Conservation (phyloP, 345 rosid genomes). For the Citrus trifoliata region DNA sequence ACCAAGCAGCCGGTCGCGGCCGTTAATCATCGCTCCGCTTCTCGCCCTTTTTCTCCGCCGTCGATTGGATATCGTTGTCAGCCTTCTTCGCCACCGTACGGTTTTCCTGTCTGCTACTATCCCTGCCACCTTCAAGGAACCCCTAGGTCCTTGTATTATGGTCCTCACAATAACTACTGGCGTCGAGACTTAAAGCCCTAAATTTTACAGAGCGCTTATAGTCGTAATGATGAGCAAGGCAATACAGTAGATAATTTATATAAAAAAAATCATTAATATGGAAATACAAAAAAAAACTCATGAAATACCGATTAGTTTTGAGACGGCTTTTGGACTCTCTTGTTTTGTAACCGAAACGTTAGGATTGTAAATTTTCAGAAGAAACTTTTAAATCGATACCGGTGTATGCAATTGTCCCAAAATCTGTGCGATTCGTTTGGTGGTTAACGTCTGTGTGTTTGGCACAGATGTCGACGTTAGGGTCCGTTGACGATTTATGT, state of each 20-base stretch:
- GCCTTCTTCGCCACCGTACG: conserved; percentile 22
- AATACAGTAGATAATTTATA: neutral
- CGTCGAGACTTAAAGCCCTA: conserved; percentile 11
- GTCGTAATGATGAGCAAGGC: neutral
- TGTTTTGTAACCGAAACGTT: neutral
- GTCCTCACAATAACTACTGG: conserved; percentile 16
- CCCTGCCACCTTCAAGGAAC: conserved; percentile 23
- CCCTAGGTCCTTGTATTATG: conserved; percentile 24
- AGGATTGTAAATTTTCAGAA: conserved; percentile 10
- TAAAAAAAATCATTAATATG: neutral
- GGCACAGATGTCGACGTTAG: neutral
- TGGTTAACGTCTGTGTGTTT: neutral
- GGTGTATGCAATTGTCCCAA: neutral
- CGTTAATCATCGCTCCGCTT: neutral
- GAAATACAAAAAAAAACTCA: neutral
- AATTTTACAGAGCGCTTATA: neutral
- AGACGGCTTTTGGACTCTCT: neutral
- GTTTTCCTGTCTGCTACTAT: conserved; percentile 21
- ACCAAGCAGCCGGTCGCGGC: conserved; percentile 10
- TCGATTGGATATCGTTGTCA: conserved; percentile 12
- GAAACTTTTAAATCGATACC: neutral
- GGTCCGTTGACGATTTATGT: no score
- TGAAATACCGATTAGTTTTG: neutral
- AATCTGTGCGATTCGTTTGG: neutral
- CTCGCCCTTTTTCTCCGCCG: conserved; percentile 22